Evolutionary conservation across 179 eudicot species (phyloP), one percentile per base, ranked within the genome.

Genomic region (Actinidia chinensis): DNA sequence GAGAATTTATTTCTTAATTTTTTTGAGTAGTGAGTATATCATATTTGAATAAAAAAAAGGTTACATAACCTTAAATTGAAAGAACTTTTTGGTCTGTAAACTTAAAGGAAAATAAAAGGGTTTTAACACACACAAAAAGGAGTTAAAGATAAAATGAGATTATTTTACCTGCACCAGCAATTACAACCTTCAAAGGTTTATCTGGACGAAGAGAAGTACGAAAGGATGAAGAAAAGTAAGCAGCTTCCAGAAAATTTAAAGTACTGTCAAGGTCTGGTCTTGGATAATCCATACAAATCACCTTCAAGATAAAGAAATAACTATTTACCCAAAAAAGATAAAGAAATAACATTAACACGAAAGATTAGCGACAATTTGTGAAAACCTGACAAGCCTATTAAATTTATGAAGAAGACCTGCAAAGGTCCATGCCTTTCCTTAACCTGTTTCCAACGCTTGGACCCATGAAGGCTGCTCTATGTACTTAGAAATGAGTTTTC

Each of bases 181-280:
- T 90, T 1, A 96, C 91, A 72, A 96, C 76, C 54, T 91, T 86
- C 66, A 96, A 84, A 11, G 98, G 97, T 80, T 91, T 96, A 44
- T 81, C 78, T 46, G 98, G 98, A 58, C 97, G 94, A 14, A 95
- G 86, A 61, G 88, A 82, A 84, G 82, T 81, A 20, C 91, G 87
- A 82, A 96, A 96, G 73, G 84, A 85, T 2, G 99, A 89, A 75
- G 99, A 96, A 55, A 96, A 85, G 43, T 76, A 83, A 86, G 95
- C 98, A 84, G 99, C 99, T 82, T 96, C 99, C 84, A 94, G 74
- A 79, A 80, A 96, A 68, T 88, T 91, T 33, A 76, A 84, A 4
- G 98, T 89, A 79, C 86, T 89, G 3, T 96, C 99, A 81, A 96
- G 91, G 80, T 96, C 98, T 40, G 99, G 99, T 85, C 99, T 94